Evolutionary conservation across 331 rosid genomes (phyloP), one percentile per base, ranked within the genome.

Genomic region (Prunus yedoensis): DNA sequence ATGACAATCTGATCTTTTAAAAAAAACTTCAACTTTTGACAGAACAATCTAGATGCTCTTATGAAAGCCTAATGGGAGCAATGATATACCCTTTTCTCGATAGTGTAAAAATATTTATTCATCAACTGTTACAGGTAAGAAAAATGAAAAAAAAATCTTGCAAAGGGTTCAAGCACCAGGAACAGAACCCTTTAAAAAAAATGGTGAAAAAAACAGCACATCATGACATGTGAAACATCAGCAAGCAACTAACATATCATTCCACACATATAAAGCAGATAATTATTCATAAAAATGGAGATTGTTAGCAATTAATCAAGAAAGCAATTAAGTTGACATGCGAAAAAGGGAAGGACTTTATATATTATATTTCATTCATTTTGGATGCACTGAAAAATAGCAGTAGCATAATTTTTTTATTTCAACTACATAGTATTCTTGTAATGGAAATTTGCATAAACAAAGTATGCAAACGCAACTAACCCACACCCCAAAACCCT

Each of bases 221-320:
- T 2, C 11, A 7, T 16, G 68, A 2, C 2, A 63, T 32, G 23
- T 32, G 23, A 63, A 14, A 38, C 30, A 64, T 65, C 50, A 65
- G 15, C 69, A 58, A 58, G 21, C 30, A 58, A 58, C 63, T 23
- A 27, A 79, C 66, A 64, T 73, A 61, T 66, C 70, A 67, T 49
- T 66, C 35, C 38, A 66, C 60, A 79, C 25, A 66, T 72, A 65
- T 30, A 30, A 58, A 58, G 46, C 67, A 20, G 77, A 58, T 41
- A 70, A 52, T 41, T 53, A 71, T 27, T 15, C 61, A 71, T 35
- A 58, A 20, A 41, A 57, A 45, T 47, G 12, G 20, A 80, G 16
- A 8, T 25, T 8, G 70, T 52, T 28, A 53, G 38, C 49, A 41
- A 68, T 28, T 28, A 17, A 61, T 21, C 21, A 21, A 21, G 21